Evolutionary conservation across 2,329 filamentous ascomycete species (phyloP).

Genomic region (Botrytis elliptica): DNA sequence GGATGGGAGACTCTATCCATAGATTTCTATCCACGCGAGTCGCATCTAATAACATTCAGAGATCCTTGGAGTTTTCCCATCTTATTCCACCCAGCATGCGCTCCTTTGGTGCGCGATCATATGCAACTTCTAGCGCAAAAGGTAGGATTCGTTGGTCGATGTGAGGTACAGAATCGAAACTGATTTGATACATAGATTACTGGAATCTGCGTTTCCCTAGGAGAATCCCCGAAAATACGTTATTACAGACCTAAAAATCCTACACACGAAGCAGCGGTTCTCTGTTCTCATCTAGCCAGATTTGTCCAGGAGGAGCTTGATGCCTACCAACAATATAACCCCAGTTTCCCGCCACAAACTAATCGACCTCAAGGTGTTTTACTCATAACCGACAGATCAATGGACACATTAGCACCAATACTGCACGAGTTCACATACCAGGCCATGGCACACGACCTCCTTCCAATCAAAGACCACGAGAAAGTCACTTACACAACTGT

Average conservation of each 20-base stretch:
- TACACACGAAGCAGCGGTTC: slow-evolving; percentile 80
- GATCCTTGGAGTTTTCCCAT: slow-evolving; percentile 96
- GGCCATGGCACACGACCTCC: slow-evolving; percentile 92
- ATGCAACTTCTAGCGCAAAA: slow-evolving; percentile 85
- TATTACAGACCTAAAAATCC: slow-evolving; percentile 79
- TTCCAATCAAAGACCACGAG: slow-evolving; percentile 84
- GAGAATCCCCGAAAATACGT: slow-evolving; percentile 89
- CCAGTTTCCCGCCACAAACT: slow-evolving; percentile 78
- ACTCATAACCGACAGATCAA: slow-evolving; percentile 84
- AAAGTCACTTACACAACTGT: slow-evolving; percentile 82
- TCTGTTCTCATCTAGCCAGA: slow-evolving; percentile 83
- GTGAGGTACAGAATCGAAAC: slow-evolving; percentile 7
- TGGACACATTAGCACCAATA: slow-evolving; percentile 86
- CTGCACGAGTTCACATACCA: slow-evolving; percentile 98
- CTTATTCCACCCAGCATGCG: slow-evolving; percentile 88
- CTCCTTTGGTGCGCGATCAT: slow-evolving; percentile 76
- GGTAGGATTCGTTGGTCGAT: slow-evolving; percentile 48
- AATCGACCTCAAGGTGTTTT: slow-evolving; percentile 78
- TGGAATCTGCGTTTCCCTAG: slow-evolving; percentile 84
- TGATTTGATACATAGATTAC: slow-evolving; percentile 60
- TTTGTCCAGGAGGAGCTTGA: slow-evolving; percentile 93
- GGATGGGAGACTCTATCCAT: slow-evolving; percentile 80
- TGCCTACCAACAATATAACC: slow-evolving; percentile 79
- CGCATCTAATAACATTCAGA: slow-evolving; percentile 84
- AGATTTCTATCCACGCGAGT: slow-evolving; percentile 88